Base-by-base conservation (phyloP, 2,329 filamentous ascomycete species). In the Microcyclospora tardicrescens region DNA sequence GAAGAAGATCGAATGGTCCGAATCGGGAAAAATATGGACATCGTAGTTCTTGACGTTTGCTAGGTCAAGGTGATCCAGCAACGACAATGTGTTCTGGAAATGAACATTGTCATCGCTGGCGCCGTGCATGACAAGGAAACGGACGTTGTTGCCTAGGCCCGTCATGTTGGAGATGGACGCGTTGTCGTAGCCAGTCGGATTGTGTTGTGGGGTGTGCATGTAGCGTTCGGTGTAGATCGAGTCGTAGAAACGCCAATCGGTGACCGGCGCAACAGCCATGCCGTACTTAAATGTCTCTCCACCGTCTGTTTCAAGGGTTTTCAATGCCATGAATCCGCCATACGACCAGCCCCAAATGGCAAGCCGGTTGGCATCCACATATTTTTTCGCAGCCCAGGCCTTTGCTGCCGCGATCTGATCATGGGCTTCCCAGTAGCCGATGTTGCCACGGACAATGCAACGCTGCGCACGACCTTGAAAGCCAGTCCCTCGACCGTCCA, bases 321-420 rank as follows among this genome's bases (percentile, higher is more conserved):
- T 98, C 53, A 98, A 72, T 5, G 91, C 84, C 68, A 84, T 83
- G 68, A 93, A 98, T 10, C 91, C 91, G 41, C 91, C 91, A 56
- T 91, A 98, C 46, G 84, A 93, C 91, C 91, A 98, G 35, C 91
- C 91, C 91, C 91, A 98, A 56, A 98, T 93, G 14, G 86, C 87
- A 50, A 98, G 75, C 39, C 83, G 77, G 6, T 76, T 70, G 16
- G 73, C 68, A 58, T 98, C 93, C 11, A 95, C 79, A 59, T 98
- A 96, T 11, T 72, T 62, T 61, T 87, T 82, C 3, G 84, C 91
- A 1, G 86, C 82, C 16, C 30, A 32, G 12, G 14, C 14, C 61
- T 87, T 82, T 3, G 84, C 91, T 1, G 86, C 82, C 16, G 79
- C 82, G 48, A 98, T 96, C 60, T 98, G 91, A 60, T 96, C 91